Conservation (phyloP, 2,329 filamentous ascomycete genomes). For the Coniochaeta hoffmannii region DNA sequence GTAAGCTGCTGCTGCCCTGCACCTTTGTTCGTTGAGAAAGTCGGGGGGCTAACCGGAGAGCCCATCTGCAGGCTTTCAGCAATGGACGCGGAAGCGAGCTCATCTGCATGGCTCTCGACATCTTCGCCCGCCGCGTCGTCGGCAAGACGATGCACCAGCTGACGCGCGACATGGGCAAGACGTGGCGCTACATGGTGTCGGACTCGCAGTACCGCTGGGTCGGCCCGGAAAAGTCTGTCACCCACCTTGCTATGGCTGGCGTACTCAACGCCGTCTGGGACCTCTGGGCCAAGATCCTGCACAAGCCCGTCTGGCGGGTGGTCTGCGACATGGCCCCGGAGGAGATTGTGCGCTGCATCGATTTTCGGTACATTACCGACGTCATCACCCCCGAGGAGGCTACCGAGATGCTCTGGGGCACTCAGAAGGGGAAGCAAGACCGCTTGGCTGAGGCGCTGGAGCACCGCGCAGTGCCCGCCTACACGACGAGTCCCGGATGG, state of each 20-base stretch:
- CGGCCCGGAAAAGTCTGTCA: conserved; percentile 88
- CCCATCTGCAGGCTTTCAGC: conserved; percentile 55
- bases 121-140: conserved; percentile 72
- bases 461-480: conserved; percentile 74
- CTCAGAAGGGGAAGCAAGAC: conserved; percentile 68
- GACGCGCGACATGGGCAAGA: conserved; percentile 74
- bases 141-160: conserved; percentile 74
- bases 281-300: conserved; percentile 81
- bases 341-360: conserved; percentile 80
- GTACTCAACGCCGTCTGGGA: conserved; percentile 93
- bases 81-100: conserved; percentile 89
- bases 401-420: conserved; percentile 58
- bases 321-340: conserved; percentile 86
- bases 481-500: conserved; percentile 88
- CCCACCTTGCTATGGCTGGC: conserved; percentile 81
- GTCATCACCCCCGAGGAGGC: conserved; percentile 85
- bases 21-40: neutral
- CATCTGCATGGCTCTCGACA: conserved; percentile 75
- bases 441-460: conserved; percentile 64
- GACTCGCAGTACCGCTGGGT: conserved; percentile 92
- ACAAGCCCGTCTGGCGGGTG: conserved; percentile 85
- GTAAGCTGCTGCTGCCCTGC: conserved; percentile 28
- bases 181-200: conserved; percentile 82
- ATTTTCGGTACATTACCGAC: conserved; percentile 92
- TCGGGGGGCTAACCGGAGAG: neutral